Evolutionary conservation across 2,329 filamentous ascomycete genomes (phyloP).

Genomic region (Bipolaris victoriae): DNA sequence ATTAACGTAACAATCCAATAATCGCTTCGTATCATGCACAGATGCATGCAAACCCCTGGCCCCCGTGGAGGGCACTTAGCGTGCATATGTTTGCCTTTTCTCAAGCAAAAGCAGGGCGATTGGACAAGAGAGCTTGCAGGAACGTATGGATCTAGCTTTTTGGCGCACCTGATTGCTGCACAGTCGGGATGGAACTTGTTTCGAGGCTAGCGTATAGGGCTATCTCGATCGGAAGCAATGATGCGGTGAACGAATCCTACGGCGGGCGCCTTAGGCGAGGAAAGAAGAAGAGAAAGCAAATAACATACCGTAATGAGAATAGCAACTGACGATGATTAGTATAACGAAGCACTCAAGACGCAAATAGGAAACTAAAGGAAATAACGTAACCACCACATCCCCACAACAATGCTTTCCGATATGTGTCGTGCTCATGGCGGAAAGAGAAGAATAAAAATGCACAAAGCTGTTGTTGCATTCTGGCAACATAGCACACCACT

Average conservation of each 20-base stretch:
- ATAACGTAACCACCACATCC: conserved; percentile 1
- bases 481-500: background rate
- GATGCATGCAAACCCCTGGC: background rate
- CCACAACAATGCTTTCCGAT: background rate
- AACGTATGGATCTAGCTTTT: conserved; percentile 11
- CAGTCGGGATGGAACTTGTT: background rate
- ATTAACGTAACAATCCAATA: background rate
- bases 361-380: background rate
- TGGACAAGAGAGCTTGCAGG: background rate
- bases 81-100: background rate
- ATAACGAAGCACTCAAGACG: background rate
- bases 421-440: background rate
- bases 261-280: background rate
- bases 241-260: conserved; percentile 3
- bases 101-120: background rate
- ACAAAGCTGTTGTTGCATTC: background rate
- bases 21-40: too few species aligned
- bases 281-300: background rate
- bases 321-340: background rate
- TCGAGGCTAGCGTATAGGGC: conserved; percentile 2
- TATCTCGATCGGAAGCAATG: conserved; percentile 8
- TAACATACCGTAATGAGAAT: background rate
- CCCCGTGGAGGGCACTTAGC: background rate
- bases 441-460: background rate
- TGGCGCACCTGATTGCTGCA: conserved; percentile 1